A percentile compares a stretch with the other conserved stretches of the same genome.
Evolutionary conservation across 192 early-diverging fungal species (phyloP).

Genomic region (Diversispora eburnea): DNA sequence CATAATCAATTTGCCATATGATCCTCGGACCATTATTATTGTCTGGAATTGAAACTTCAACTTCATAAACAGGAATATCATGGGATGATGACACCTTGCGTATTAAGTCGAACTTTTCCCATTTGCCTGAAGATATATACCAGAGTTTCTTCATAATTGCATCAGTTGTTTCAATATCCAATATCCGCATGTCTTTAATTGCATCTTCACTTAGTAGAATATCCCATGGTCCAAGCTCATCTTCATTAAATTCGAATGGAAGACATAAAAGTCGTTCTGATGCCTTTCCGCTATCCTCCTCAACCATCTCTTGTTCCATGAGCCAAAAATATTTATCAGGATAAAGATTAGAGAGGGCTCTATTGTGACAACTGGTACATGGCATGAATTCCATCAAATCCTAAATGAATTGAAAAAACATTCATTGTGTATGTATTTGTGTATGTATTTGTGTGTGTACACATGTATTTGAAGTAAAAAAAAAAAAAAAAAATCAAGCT

Average conservation of each 20-base stretch:
- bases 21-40: neutral
- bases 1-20: constrained; percentile 21
- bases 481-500: neutral
- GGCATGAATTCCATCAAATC: constrained; percentile 6
- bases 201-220: constrained; percentile 19
- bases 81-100: neutral
- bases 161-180: neutral
- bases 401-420: neutral
- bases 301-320: neutral
- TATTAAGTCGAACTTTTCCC: constrained; percentile 1
- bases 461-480: neutral
- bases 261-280: constrained; percentile 1
- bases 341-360: neutral
- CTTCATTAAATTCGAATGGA: constrained; percentile 24
- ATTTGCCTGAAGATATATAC: constrained; percentile 10
- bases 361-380: constrained; percentile 3
- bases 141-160: constrained; percentile 13
- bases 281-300: neutral
- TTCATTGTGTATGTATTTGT: too few species aligned
- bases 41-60: neutral
- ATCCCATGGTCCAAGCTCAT: constrained; percentile 18
- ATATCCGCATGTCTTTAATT: constrained; percentile 16
- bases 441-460: too few species aligned
- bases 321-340: constrained; percentile 9
- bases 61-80: neutral